Conservation (phyloP, 495 filamentous ascomycete genomes). For the Aspergillus coremiiformis region DNA sequence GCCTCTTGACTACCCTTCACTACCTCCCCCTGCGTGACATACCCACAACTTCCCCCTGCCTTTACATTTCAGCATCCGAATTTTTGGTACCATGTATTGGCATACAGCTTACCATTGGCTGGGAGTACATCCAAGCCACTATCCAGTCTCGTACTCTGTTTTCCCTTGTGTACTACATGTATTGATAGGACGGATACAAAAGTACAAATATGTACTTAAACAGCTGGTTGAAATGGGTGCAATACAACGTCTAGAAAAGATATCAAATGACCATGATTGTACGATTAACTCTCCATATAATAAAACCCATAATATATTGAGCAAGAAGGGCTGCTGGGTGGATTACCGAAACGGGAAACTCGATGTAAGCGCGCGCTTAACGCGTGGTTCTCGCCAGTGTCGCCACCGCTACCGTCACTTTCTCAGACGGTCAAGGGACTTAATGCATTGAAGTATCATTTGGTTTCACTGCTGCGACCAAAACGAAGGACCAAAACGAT, state of each 20-base stretch:
- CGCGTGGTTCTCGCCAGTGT: no score
- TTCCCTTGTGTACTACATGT: slow-evolving; percentile 30
- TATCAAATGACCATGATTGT: slow-evolving; percentile 33
- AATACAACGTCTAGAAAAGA: slow-evolving; percentile 16
- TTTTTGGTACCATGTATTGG: not conserved
- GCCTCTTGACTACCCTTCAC: not conserved
- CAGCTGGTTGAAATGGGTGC: slow-evolving; percentile 21
- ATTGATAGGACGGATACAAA: slow-evolving; percentile 30
- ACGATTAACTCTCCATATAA: slow-evolving; percentile 24
- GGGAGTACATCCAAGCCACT: not conserved
- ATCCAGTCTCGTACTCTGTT: not conserved
- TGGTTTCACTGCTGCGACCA: not conserved
- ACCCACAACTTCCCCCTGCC: not conserved
- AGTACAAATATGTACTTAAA: slow-evolving; percentile 18
- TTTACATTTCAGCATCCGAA: not conserved
- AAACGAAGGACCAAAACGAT: not conserved
- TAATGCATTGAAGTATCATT: no score
- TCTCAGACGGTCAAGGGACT: no score
- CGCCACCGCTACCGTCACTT: slow-evolving; percentile 16
- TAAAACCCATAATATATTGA: no score
- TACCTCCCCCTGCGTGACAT: not conserved
- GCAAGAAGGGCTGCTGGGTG: not conserved
- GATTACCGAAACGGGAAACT: not conserved
- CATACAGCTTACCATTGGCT: slow-evolving; percentile 1
- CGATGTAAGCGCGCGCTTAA: slow-evolving; percentile 15